These are phyloP conservation scores for Nyctanthes arbortristis DNA, from an alignment of 257 asterid genomes.

Conservation along the genomic window DNA sequence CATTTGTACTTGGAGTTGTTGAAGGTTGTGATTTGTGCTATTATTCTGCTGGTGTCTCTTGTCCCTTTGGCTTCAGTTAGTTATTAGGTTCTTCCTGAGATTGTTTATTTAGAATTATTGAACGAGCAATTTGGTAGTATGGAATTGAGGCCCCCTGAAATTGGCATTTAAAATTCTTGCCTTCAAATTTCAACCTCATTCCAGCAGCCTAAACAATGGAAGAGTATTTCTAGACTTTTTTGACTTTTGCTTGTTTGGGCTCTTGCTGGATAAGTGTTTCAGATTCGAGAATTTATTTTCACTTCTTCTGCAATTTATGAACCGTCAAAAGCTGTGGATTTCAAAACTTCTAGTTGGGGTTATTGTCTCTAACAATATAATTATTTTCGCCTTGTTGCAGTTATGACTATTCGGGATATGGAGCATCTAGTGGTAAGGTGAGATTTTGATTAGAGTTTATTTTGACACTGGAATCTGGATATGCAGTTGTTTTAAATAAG, in stretches of 20 bases:
- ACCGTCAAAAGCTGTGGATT: background rate
- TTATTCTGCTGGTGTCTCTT: background rate
- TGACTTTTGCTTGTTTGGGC: background rate
- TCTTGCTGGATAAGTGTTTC: background rate
- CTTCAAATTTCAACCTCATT: too few species aligned
- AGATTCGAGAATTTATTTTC: too few species aligned
- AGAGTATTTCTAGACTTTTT: background rate
- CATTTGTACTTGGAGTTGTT: conserved; percentile 3
- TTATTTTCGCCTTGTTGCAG: conserved; percentile 51
- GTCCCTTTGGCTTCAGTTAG: background rate
- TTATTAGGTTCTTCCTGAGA: background rate
- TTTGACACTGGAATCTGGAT: background rate
- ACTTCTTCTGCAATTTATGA: too few species aligned
- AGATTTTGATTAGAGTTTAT: conserved; percentile 29
- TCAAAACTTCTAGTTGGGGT: background rate
- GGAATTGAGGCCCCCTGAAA: background rate
- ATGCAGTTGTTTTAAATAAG: background rate
- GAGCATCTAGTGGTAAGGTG: conserved; percentile 98
- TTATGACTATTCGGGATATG: conserved; percentile 97
- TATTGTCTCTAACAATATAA: conserved; percentile 2
- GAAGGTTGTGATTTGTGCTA: background rate
- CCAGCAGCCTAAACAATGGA: background rate
- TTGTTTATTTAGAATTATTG: background rate
- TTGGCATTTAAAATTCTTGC: background rate
- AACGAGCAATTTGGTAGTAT: background rate